Evolutionary conservation across 176 grass and related monocot genomes (phyloP).

Genomic region (Aegilops longissima): DNA sequence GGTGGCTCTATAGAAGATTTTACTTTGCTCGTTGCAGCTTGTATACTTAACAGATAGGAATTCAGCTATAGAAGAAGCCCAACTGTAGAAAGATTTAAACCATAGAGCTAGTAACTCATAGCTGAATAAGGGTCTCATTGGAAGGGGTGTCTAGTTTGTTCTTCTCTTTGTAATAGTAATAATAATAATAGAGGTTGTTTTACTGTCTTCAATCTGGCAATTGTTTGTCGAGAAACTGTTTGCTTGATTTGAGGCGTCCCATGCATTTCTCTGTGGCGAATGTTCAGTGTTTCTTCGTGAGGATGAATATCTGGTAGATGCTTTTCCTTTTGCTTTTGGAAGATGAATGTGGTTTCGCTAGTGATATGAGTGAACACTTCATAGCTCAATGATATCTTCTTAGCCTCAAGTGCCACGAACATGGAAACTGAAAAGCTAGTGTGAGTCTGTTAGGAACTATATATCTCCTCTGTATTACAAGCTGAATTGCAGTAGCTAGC

Average conservation of each 20-base stretch:
- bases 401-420: too few species aligned
- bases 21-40: conserved; percentile 44
- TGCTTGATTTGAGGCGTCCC: not conserved
- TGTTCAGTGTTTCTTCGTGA: too few species aligned
- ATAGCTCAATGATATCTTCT: too few species aligned
- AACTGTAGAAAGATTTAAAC: conserved; percentile 47
- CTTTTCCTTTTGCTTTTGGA: too few species aligned
- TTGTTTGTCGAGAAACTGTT: conserved; percentile 9
- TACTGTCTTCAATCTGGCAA: conserved; percentile 27
- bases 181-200: conserved; percentile 14
- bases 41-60: conserved; percentile 36
- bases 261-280: too few species aligned
- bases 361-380: too few species aligned
- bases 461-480: too few species aligned
- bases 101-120: conserved; percentile 48
- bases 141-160: conserved; percentile 14
- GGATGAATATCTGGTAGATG: too few species aligned
- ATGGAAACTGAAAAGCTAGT: too few species aligned
- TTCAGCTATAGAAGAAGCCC: conserved; percentile 39
- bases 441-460: too few species aligned
- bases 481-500: too few species aligned
- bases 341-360: too few species aligned
- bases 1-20: conserved; percentile 25
- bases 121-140: conserved; percentile 48
- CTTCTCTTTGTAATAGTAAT: conserved; percentile 23